These are phyloP conservation scores for Trametes pubescens DNA, from an alignment of 1,284 basidiomycete species.

Conservation along the genomic window DNA sequence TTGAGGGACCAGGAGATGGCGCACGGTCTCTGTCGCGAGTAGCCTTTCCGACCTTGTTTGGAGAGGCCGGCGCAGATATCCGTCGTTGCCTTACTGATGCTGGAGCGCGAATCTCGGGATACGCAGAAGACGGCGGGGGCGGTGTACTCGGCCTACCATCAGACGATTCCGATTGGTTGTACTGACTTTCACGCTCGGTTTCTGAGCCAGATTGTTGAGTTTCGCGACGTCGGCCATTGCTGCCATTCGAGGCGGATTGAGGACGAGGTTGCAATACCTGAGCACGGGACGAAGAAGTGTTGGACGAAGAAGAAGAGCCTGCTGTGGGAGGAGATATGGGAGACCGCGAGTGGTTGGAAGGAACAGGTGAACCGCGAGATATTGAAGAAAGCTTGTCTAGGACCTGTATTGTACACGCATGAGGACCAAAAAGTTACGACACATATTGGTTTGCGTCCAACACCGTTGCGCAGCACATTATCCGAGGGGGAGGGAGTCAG, in stretches of 20 bases:
- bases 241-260: slow-evolving; percentile 31
- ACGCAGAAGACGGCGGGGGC: slow-evolving; percentile 44
- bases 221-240: slow-evolving; percentile 36
- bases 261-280: slow-evolving; percentile 42
- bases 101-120: slow-evolving; percentile 40
- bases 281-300: slow-evolving; percentile 41
- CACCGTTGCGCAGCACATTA: slow-evolving; percentile 20
- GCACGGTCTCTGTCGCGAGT: slow-evolving; percentile 34
- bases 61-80: slow-evolving; percentile 63
- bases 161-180: slow-evolving; percentile 49
- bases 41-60: slow-evolving; percentile 49
- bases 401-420: slow-evolving; percentile 51
- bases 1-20: slow-evolving; percentile 50
- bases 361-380: slow-evolving; percentile 56
- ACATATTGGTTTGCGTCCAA: not conserved
- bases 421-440: not conserved
- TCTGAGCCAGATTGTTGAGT: slow-evolving; percentile 72
- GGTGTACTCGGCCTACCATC: slow-evolving; percentile 45
- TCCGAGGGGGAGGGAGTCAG: slow-evolving; percentile 25
- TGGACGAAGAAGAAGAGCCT: slow-evolving; percentile 40
- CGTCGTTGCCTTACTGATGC: slow-evolving; percentile 52
- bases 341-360: slow-evolving; percentile 45
- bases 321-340: slow-evolving; percentile 42
- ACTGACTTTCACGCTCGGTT: slow-evolving; percentile 72
- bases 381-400: slow-evolving; percentile 71